These are phyloP conservation scores for Penicillium egyptiacum DNA, from an alignment of 495 filamentous ascomycete genomes.

Conservation along the genomic window DNA sequence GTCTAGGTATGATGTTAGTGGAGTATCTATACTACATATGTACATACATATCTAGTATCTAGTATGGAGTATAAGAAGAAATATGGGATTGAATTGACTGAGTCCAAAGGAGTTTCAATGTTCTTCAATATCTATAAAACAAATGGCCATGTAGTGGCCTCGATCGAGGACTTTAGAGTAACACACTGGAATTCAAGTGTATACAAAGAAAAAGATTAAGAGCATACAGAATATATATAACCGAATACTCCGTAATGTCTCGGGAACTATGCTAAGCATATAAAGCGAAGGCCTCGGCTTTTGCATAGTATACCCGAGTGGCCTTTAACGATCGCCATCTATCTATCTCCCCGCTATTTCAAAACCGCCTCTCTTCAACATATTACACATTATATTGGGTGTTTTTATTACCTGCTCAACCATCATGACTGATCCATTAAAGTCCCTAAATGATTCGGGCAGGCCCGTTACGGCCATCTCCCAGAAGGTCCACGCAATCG, in stretches of 20 bases:
- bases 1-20: neutral
- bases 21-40: neutral
- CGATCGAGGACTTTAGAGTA: neutral
- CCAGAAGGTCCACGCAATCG: conserved; percentile 59
- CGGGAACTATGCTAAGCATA: neutral
- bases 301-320: conserved; percentile 1
- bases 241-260: neutral
- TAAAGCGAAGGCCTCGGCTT: neutral
- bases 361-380: neutral
- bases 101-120: neutral
- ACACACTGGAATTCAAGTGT: neutral
- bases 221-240: neutral
- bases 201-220: neutral
- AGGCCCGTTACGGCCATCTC: conserved; percentile 53
- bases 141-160: neutral
- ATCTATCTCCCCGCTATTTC: conserved; percentile 3
- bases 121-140: neutral
- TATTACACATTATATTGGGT: neutral
- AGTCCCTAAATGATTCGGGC: conserved; percentile 28
- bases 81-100: neutral
- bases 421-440: conserved; percentile 41
- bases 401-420: neutral
- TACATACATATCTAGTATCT: neutral
- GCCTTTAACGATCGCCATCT: neutral
- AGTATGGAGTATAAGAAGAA: neutral